Evolutionary conservation across 2,329 filamentous ascomycete genomes (phyloP).

Genomic region (Xylaria multiplex): DNA sequence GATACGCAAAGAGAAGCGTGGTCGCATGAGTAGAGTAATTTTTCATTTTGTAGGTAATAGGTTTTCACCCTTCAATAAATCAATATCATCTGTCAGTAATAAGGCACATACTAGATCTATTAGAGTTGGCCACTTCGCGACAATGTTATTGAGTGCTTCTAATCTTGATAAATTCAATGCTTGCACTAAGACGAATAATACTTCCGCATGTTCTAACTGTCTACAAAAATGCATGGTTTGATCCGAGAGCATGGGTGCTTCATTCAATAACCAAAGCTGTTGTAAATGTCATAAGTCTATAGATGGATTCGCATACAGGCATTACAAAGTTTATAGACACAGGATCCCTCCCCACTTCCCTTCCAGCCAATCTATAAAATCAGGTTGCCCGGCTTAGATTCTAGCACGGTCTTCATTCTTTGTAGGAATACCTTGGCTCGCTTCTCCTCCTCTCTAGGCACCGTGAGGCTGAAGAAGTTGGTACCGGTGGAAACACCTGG

Average conservation of each 20-base stretch:
- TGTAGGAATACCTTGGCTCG: constrained; percentile 84
- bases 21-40: not conserved
- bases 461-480: constrained; percentile 85
- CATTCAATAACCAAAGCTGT: constrained; percentile 13
- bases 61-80: not conserved
- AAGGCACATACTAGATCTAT: not conserved
- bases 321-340: constrained; percentile 42
- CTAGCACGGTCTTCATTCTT: constrained; percentile 84
- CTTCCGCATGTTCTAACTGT: not conserved
- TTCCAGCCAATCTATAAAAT: constrained; percentile 63
- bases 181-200: not conserved
- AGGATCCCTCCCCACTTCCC: constrained; percentile 28
- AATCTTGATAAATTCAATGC: not conserved
- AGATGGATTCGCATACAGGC: constrained; percentile 28
- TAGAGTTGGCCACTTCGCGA: not conserved
- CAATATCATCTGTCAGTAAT: not conserved
- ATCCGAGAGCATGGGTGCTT: not conserved
- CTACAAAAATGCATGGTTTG: not conserved
- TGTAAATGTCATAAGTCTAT: constrained; percentile 42
- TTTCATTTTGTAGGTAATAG: not conserved
- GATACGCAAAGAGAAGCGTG: not conserved
- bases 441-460: constrained; percentile 82
- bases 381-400: constrained; percentile 80
- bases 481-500: constrained; percentile 64
- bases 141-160: not conserved